These are phyloP conservation scores for Guadua angustifolia DNA, from an alignment of 176 grass and related monocot genomes.

Conservation along the genomic window DNA sequence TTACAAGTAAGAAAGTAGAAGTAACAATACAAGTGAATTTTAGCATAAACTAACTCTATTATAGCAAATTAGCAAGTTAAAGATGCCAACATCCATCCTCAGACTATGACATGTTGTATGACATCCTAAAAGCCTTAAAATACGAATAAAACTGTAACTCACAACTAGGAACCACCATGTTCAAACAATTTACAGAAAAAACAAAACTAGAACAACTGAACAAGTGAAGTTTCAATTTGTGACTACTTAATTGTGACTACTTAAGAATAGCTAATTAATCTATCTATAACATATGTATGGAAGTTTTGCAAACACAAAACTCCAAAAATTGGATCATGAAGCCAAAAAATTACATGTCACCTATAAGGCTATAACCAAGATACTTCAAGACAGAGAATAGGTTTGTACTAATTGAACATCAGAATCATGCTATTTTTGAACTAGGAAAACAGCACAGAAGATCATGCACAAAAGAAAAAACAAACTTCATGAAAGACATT, in stretches of 20 bases:
- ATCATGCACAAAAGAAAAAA: background rate
- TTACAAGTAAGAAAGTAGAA: conserved; percentile 18
- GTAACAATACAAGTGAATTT: background rate
- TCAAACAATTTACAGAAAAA: conserved; percentile 4
- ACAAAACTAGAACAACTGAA: background rate
- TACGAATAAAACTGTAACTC: background rate
- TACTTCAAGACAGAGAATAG: background rate
- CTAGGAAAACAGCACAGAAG: background rate
- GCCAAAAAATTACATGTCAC: background rate
- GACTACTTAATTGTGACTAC: too few relatives aligned
- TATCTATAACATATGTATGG: background rate
- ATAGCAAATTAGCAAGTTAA: background rate
- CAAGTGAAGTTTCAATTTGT: background rate
- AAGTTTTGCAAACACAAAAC: background rate
- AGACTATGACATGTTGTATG: background rate
- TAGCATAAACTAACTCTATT: background rate
- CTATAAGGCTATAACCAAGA: background rate
- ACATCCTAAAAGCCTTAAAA: background rate
- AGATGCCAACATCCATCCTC: background rate
- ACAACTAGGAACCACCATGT: background rate
- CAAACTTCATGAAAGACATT: background rate
- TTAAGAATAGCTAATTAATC: background rate
- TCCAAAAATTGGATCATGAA: background rate
- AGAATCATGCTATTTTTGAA: background rate
- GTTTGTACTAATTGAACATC: background rate